Percentiles rank a stretch among this genome's conserved stretches.
phyloP scores from a whole-genome alignment of 2,329 filamentous ascomycete genomes.

The Penicillium sp. region DNA sequence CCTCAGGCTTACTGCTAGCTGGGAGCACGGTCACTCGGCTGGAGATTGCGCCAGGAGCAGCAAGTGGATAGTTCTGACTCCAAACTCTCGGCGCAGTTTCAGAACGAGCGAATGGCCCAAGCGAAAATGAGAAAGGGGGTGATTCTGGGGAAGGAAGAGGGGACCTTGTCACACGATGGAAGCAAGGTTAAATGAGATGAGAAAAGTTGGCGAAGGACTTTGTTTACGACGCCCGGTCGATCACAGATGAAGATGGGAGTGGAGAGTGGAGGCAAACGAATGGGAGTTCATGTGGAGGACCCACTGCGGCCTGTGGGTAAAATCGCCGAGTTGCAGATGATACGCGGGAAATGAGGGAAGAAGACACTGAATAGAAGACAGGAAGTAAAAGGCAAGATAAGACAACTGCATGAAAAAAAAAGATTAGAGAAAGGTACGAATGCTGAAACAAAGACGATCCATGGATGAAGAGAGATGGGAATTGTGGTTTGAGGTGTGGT shows the following conservation, averaged over 20 bases:
- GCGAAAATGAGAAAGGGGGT: slow-evolving; percentile 5
- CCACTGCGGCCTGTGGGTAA: slow-evolving; percentile 13
- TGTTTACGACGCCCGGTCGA: slow-evolving; percentile 23
- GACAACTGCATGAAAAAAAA: not conserved
- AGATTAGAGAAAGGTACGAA: not conserved
- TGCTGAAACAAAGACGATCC: slow-evolving; percentile 10
- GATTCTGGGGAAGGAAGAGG: not conserved
- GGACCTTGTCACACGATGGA: slow-evolving; percentile 9
- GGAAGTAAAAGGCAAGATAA: not conserved
- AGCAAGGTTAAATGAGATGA: slow-evolving; percentile 1
- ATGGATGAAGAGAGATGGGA: not conserved
- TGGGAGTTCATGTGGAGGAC: slow-evolving; percentile 14
- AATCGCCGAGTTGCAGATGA: not conserved
- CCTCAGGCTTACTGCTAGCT: slow-evolving; percentile 13
- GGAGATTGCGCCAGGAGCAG: slow-evolving; percentile 31
- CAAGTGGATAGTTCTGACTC: slow-evolving; percentile 13
- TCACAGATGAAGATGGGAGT: slow-evolving; percentile 19
- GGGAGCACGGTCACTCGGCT: slow-evolving; percentile 11
- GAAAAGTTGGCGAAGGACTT: slow-evolving; percentile 11
- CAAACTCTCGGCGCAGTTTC: slow-evolving; percentile 22
- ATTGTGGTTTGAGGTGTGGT: not conserved
- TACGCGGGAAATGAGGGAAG: not conserved
- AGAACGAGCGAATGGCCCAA: slow-evolving; percentile 9
- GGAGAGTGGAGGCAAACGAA: slow-evolving; percentile 12
- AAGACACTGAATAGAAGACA: not conserved